Evolutionary conservation across 768 basidiomycete species (phyloP).

Genomic region (Ephemerocybe angulata): DNA sequence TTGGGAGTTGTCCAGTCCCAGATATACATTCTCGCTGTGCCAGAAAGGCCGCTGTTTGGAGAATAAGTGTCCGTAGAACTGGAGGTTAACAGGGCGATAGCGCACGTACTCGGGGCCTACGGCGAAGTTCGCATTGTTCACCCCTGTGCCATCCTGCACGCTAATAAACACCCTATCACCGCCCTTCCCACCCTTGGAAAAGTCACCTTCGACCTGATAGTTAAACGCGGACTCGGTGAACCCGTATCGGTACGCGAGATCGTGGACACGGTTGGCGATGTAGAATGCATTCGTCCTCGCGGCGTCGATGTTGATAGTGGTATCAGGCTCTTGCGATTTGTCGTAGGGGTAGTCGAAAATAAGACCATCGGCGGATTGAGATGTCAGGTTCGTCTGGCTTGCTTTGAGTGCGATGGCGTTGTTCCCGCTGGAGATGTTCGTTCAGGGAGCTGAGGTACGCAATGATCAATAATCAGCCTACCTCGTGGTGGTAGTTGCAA

Average conservation of each 20-base stretch:
- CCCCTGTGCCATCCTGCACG: constrained; percentile 47
- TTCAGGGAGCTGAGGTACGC: background rate
- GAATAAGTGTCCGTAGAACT: background rate
- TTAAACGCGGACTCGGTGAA: constrained; percentile 48
- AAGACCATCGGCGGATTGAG: constrained; percentile 32
- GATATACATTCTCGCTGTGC: constrained; percentile 28
- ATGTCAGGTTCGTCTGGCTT: constrained; percentile 21
- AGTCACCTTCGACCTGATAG: constrained; percentile 58
- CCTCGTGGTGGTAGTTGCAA: background rate
- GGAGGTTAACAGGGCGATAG: background rate
- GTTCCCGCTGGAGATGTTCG: constrained; percentile 21
- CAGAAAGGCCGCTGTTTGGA: constrained; percentile 32
- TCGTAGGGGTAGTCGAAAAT: constrained; percentile 35
- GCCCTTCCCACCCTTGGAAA: constrained; percentile 47
- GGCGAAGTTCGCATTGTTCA: constrained; percentile 42
- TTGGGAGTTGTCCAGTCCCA: constrained; percentile 21
- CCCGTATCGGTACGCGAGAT: constrained; percentile 34
- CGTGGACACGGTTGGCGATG: constrained; percentile 52
- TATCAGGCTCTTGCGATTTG: constrained; percentile 29
- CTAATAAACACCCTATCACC: constrained; percentile 51
- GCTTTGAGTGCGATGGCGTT: constrained; percentile 29
- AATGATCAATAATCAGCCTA: background rate
- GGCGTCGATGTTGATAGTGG: constrained; percentile 41
- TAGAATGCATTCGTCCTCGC: constrained; percentile 53
- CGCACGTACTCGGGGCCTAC: constrained; percentile 35